Conservation (phyloP, 2,329 filamentous ascomycete genomes). For the Hymenoscyphus repandus region DNA sequence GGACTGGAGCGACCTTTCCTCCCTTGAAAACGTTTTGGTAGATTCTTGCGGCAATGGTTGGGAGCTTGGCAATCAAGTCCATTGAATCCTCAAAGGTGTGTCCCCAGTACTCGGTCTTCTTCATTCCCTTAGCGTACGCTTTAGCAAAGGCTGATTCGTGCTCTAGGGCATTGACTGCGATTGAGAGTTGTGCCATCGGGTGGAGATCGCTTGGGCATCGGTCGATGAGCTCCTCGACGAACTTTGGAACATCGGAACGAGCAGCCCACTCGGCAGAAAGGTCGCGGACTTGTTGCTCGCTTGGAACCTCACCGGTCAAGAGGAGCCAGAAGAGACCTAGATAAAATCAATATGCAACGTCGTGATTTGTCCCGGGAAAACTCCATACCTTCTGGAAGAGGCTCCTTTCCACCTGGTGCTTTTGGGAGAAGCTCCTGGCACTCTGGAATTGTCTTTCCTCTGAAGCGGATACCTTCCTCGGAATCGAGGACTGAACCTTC, state of each 20-base stretch:
- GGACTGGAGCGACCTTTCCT: conserved; percentile 89
- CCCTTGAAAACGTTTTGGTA: conserved; percentile 99
- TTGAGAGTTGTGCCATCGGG: conserved; percentile 99
- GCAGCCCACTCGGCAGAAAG: conserved; percentile 98
- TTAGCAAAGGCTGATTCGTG: conserved; percentile 97
- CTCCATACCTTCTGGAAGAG: conserved; percentile 79
- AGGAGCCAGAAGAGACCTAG: conserved; percentile 98
- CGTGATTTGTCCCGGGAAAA: conserved; percentile 6
- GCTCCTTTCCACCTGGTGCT: conserved; percentile 93
- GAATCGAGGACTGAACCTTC: conserved; percentile 96
- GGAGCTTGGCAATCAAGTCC: conserved; percentile 99
- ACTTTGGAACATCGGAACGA: conserved; percentile 93
- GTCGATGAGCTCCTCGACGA: conserved; percentile 99
- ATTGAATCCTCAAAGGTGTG: conserved; percentile 99
- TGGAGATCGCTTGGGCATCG: conserved; percentile 98
- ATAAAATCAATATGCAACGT: conserved; percentile 5
- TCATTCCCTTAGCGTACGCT: conserved; percentile 97
- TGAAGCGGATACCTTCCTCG: conserved; percentile 99
- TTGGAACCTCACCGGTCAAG: conserved; percentile 93
- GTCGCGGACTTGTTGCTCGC: conserved; percentile 96
- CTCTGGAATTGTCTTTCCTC: conserved; percentile 98
- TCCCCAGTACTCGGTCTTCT: conserved; percentile 99
- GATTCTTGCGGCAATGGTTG: conserved; percentile 95
- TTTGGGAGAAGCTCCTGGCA: conserved; percentile 97
- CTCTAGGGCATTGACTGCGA: conserved; percentile 96